Evolutionary conservation across 164 flowering plant genomes (phyloP), one percentile per base, ranked within the genome.

Genomic region (Macadamia integrifolia): DNA sequence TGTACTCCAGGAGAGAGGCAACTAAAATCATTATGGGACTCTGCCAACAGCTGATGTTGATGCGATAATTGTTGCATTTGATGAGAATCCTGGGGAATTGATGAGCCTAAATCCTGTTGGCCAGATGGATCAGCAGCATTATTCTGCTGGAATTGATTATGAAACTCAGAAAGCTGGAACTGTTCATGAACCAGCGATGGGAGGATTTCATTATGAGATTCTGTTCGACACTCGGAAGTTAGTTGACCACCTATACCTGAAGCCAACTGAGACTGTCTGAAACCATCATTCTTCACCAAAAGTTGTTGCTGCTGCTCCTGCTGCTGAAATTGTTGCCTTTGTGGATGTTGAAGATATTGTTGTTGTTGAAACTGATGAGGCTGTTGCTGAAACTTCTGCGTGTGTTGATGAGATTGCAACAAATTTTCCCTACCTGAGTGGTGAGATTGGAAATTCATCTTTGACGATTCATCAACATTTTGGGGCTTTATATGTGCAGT

Each of bases 21-120:
- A 72, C 67, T 71, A 72, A 79, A 80, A 66, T 74, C 82, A 77
- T 74, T 84, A 72, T 77, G 90, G 48, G 84, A 58, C 42, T 84
- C 89, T 9, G 76, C 48, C 75, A 68, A 73, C 42, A 81, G 77
- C 52, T 84, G 85, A 8, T 72, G 83, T 10, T 79, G 76, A 63
- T 86, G 83, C 65, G 87, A 59, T 43, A 77, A n/a, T 65, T 86
- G 89, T 65, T 79, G 93, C 80, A 86, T 76, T 59, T 83, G 86
- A 68, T 81, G 86, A 44, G 88, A 69, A 76, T 70, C 76, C 69
- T 80, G 91, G 58, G 82, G 63, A 15, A 74, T 35, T 44, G 87
- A 58, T 13, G 84, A 81, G 69, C 68, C 66, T 0, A 75, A 67
- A 52, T 82, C 87, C 58, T 67, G 84, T 60, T 69, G 73, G 6